These are phyloP conservation scores for Carex sylvatica DNA, from an alignment of 202 grass and related monocot genomes.

Conservation along the genomic window DNA sequence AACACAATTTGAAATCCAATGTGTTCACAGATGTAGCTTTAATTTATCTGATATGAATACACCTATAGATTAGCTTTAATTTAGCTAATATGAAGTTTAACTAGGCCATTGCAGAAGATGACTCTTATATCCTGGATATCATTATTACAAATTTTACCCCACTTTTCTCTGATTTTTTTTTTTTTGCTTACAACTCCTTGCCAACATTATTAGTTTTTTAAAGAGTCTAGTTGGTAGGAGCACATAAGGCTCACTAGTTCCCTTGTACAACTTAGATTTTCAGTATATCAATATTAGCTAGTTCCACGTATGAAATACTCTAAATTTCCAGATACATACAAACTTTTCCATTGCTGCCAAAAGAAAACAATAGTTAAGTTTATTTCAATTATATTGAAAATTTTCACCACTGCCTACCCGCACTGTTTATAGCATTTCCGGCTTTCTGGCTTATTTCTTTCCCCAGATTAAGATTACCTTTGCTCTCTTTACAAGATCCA, in stretches of 20 bases:
- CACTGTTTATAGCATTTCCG: background rate
- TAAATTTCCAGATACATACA: background rate
- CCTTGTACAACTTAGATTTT: background rate
- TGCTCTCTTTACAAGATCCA: background rate
- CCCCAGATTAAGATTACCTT: background rate
- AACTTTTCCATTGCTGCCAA: background rate
- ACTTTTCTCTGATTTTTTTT: background rate
- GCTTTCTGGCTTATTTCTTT: background rate
- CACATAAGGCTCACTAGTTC: background rate
- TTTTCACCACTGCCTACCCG: background rate
- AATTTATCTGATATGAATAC: constrained; percentile 27
- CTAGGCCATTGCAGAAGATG: background rate
- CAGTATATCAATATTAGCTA: background rate
- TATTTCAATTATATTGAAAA: background rate
- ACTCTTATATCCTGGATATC: background rate
- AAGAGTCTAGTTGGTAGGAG: background rate
- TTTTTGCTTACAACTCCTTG: too few species aligned
- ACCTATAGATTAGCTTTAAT: background rate
- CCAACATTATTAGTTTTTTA: background rate
- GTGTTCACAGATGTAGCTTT: constrained; percentile 26
- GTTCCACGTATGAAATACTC: background rate
- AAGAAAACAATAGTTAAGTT: background rate
- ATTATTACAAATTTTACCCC: background rate
- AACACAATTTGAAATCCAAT: background rate
- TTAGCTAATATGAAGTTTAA: constrained; percentile 28